Evolutionary conservation across 1,284 basidiomycete species (phyloP).

Genomic region (Caloboletus inedulis): DNA sequence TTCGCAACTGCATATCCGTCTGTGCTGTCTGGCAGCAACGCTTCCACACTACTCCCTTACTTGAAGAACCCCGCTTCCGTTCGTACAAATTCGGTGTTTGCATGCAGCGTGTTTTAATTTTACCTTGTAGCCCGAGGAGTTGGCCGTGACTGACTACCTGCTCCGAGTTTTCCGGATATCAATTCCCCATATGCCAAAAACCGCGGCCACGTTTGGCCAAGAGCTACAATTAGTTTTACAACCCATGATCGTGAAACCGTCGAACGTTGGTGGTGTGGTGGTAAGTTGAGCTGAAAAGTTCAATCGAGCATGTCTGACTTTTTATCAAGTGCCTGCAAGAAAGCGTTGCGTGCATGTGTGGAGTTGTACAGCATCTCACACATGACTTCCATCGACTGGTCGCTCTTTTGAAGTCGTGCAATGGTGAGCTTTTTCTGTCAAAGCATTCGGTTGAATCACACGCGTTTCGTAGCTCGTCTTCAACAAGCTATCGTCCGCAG

Average conservation of each 20-base stretch:
- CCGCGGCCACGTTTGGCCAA: conserved; percentile 80
- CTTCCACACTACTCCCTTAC: conserved; percentile 81
- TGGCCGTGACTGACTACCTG: conserved; percentile 77
- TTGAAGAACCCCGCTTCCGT: conserved; percentile 79
- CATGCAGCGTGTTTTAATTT: not conserved
- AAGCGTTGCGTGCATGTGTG: conserved; percentile 87
- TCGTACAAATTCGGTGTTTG: conserved; percentile 19
- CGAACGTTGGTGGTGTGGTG: conserved; percentile 58
- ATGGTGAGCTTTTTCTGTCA: conserved; percentile 47
- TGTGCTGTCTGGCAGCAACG: conserved; percentile 77
- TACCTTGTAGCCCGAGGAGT: conserved; percentile 70
- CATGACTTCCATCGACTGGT: conserved; percentile 79
- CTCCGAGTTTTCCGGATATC: conserved; percentile 85
- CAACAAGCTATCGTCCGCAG: conserved; percentile 49
- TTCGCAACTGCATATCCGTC: conserved; percentile 79
- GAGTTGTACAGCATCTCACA: conserved; percentile 80
- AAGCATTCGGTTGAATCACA: conserved; percentile 3
- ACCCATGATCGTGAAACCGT: conserved; percentile 85
- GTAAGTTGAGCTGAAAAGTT: conserved; percentile 38
- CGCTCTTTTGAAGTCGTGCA: conserved; percentile 78
- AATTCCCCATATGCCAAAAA: conserved; percentile 86
- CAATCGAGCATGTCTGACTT: not conserved
- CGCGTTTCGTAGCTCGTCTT: conserved; percentile 43
- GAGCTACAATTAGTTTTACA: conserved; percentile 79
- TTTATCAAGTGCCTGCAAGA: conserved; percentile 74